phyloP scores from a whole-genome alignment of 2,329 filamentous ascomycete genomes.

The Penicillium sp. region DNA sequence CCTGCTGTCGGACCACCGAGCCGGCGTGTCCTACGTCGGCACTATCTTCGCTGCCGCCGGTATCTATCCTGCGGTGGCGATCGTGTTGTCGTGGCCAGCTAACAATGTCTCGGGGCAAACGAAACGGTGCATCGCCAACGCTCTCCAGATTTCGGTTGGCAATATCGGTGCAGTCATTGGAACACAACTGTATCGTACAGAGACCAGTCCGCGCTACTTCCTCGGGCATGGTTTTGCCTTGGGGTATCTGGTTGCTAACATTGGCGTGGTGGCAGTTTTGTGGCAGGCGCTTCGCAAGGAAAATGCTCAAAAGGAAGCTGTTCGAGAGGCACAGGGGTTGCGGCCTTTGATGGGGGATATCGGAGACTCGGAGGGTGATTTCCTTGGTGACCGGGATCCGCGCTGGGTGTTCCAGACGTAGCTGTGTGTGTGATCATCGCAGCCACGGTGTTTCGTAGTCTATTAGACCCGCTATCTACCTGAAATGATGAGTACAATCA shows the following conservation, averaged over 20 bases:
- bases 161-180: constrained; percentile 67
- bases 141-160: constrained; percentile 69
- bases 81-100: constrained; percentile 66
- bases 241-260: constrained; percentile 60
- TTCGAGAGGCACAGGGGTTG: constrained; percentile 42
- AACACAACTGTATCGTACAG: constrained; percentile 64
- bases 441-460: background rate
- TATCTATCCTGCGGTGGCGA: constrained; percentile 63
- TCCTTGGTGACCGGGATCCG: constrained; percentile 61
- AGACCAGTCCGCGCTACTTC: constrained; percentile 61
- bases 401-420: constrained; percentile 65
- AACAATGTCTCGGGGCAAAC: constrained; percentile 70
- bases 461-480: too few relatives aligned
- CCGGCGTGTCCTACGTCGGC: constrained; percentile 59
- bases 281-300: constrained; percentile 57
- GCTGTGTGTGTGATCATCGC: constrained; percentile 1
- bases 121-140: constrained; percentile 65
- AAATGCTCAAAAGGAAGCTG: constrained; percentile 54
- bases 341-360: constrained; percentile 42
- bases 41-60: constrained; percentile 64
- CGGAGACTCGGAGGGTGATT: constrained; percentile 51
- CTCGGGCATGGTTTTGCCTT: constrained; percentile 66
- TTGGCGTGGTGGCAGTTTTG: constrained; percentile 52
- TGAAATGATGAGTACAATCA: too few relatives aligned
- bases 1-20: constrained; percentile 53